Base-by-base conservation (phyloP, 2,329 filamentous ascomycete genomes). In the Paecilomyces fulvus region DNA sequence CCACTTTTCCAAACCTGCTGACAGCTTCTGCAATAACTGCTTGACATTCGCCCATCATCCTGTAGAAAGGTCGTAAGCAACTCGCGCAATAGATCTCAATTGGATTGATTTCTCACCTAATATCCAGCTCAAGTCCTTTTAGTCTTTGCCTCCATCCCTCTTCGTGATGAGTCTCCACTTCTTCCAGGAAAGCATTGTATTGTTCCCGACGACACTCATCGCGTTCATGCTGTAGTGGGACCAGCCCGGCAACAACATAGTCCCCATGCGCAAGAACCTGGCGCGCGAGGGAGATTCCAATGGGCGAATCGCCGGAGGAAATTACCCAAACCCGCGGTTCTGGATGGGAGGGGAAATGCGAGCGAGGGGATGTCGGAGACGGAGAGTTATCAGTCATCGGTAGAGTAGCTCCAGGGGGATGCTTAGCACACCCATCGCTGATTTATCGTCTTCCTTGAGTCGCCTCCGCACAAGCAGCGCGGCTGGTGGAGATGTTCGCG, bases 241-340 rank as follows among this genome's bases (percentile, higher is more conserved):
- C 84, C 31, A 96, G 80, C 55, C 92, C 94, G 4, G 90, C 88
- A 51, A 92, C 87, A 51, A 95, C 88, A 70, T 88, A 92, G 73
- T 97, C 94, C 52, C 94, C 92, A 73, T 96, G 91, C n/a, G 84
- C 84, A 51, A 97, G 85, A 49, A 95, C 80, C 64, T 90, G 83
- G 55, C 88, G 85, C 55, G 90, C 88, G 57, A 96, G 81, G 50
- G 89, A 87, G 58, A 96, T 88, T 55, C 87, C 87, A 61, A 96
- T 82, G 11, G 92, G 90, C 33, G 90, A 92, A 58, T 92, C 83
- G 31, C 90, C 89, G 58, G 89, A 87, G 10, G 92, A 96, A 62
- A 99, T 78, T 68, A 99, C 86, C 94, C 94, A 97, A 66, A 92
- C 90, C 67, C 92, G 87, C 53, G 92, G 91, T 52, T 79, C 80